A percentile compares a stretch with the other conserved stretches of the same genome.
Conservation (phyloP, 1,139 yeast species). For the Candida sp. region DNA sequence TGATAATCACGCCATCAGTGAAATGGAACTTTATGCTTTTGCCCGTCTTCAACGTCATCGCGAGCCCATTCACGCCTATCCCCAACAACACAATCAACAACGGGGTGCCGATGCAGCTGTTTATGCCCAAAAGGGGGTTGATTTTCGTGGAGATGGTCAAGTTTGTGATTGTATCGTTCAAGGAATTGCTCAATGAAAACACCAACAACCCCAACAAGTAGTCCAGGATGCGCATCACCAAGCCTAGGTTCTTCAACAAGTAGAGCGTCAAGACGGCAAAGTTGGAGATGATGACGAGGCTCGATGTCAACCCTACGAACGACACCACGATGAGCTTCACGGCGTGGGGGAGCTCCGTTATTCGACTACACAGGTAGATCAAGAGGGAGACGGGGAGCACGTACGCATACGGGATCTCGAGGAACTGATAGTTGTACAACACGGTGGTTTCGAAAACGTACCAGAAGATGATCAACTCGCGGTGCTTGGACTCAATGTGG, state of each 20-base stretch:
- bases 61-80: conserved; percentile 40
- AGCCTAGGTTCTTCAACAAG: conserved; percentile 41
- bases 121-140: conserved; percentile 41
- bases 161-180: conserved; percentile 47
- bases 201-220: conserved; percentile 44
- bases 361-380: background rate
- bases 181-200: conserved; percentile 43
- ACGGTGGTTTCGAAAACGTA: conserved; percentile 22
- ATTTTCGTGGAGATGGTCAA: conserved; percentile 37
- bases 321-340: conserved; percentile 10
- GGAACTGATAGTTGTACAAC: conserved; percentile 21
- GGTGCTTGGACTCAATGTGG: conserved; percentile 11
- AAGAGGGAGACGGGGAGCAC: conserved; percentile 6
- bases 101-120: conserved; percentile 49
- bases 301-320: conserved; percentile 29
- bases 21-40: conserved; percentile 27
- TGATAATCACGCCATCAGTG: conserved; percentile 26
- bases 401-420: conserved; percentile 12
- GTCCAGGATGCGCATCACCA: conserved; percentile 40
- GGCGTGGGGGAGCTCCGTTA: background rate
- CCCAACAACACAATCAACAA: conserved; percentile 41
- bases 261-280: conserved; percentile 32
- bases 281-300: conserved; percentile 31
- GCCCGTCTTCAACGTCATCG: conserved; percentile 13
- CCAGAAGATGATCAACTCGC: conserved; percentile 19